These are phyloP conservation scores for Prunus armeniaca DNA, from an alignment of 306 rosid genomes.

Conservation along the genomic window DNA sequence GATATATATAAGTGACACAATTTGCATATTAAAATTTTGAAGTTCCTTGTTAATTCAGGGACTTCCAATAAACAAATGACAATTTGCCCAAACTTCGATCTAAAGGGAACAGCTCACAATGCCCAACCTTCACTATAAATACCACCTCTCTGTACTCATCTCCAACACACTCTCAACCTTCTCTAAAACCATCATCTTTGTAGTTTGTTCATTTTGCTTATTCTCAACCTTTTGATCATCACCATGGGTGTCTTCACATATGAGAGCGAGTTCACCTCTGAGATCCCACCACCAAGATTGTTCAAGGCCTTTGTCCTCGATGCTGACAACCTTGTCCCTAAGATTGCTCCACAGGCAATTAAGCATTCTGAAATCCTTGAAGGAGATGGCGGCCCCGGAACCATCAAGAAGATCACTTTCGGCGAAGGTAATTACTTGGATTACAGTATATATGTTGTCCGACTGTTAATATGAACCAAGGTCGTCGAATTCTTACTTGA, in stretches of 20 bases:
- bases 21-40: neutral
- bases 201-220: neutral
- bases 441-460: neutral
- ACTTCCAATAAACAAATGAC: neutral
- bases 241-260: slow-evolving; percentile 45
- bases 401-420: slow-evolving; percentile 52
- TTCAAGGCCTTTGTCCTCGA: slow-evolving; percentile 73
- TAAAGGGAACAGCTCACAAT: neutral
- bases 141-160: neutral
- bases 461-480: neutral
- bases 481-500: neutral
- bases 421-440: slow-evolving; percentile 29
- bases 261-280: slow-evolving; percentile 36
- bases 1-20: neutral
- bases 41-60: neutral
- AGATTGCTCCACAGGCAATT: slow-evolving; percentile 49
- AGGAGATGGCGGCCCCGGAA: slow-evolving; percentile 73
- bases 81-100: neutral
- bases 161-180: slow-evolving; percentile 7
- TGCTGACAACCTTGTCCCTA: slow-evolving; percentile 49
- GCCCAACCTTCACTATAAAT: slow-evolving; percentile 4
- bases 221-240: neutral
- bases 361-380: slow-evolving; percentile 41
- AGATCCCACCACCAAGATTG: slow-evolving; percentile 34
- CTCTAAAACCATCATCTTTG: neutral